Evolutionary conservation across 1,139 yeast genomes (phyloP), one percentile per base, ranked within the genome.

Genomic region (Geotrichum candidum): DNA sequence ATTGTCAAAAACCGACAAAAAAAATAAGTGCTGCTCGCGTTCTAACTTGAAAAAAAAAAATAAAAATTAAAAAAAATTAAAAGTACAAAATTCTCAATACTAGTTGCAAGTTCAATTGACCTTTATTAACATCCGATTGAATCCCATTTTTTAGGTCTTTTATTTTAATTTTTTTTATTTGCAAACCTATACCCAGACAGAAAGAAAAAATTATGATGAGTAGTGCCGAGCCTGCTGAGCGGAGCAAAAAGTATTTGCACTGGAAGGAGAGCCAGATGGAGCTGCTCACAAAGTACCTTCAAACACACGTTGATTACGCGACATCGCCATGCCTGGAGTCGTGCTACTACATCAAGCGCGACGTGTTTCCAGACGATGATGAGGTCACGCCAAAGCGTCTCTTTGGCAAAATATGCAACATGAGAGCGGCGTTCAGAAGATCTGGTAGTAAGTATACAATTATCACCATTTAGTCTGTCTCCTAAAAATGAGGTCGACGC

Each of bases 381-480:
- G 64, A 62, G 50, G 61, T 62, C 50, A 62, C 64, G 13, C 64
- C 64, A 15, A 62, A 57, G 33, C 48, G 64, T 9, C 48, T 62
- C 1, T 62, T 62, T 52, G 64, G 64, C 2, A 62, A 62, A 31
- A 62, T 62, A n/a, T 62, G 64, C 56, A 62, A 62, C 53, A 62
- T 62, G 64, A 23, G 62, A 27, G 64, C 64, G 6, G 64, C 64
- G 11, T 62, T 51, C 51, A 51, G 61, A 46, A 27, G 62, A 45
- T 27, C 31, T 27, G 31, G 31, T 4, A 27, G 31, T 27, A 7
- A 27, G 31, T 48, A 15, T 41, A 41, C 22, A 41, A n/a, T 4
- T 9, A n/a, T 41, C 10, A n/a, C 22, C 22, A 41, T n/a, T 18
- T n/a, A 27, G 31, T 6, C 31, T 27, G 3, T 27, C 31, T 27